Conservation (phyloP, 352 stramenopile species). For the Globisporangium spiculum region DNA sequence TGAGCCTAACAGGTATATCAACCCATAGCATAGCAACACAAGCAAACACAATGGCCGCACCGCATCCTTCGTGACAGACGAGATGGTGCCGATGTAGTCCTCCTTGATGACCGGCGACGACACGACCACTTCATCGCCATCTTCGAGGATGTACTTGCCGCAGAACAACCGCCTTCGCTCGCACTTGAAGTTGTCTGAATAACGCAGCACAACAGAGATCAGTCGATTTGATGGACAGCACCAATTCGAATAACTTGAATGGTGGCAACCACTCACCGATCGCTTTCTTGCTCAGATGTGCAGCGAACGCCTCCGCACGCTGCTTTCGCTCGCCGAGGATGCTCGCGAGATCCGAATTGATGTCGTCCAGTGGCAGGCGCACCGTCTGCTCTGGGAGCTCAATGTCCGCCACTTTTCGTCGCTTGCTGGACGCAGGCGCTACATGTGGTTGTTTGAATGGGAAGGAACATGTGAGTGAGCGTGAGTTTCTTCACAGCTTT, state of each 20-base stretch:
- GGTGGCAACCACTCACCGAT: constrained; percentile 17
- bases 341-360: constrained; percentile 49
- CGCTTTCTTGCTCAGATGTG: constrained; percentile 21
- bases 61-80: constrained; percentile 67
- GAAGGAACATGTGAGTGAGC: not conserved
- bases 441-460: not conserved
- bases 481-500: not conserved
- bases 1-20: not conserved
- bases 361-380: constrained; percentile 52
- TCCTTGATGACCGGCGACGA: constrained; percentile 59
- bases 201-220: not conserved
- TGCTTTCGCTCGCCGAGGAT: constrained; percentile 45
- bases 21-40: not conserved
- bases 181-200: constrained; percentile 37
- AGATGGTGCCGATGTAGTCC: constrained; percentile 77
- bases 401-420: constrained; percentile 36
- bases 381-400: constrained; percentile 42
- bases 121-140: constrained; percentile 76
- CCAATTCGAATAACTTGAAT: not conserved
- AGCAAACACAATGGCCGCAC: constrained; percentile 20
- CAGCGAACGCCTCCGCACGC: constrained; percentile 22
- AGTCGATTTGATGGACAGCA: not conserved
- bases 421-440: constrained; percentile 32
- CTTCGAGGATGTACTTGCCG: constrained; percentile 75
- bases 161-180: constrained; percentile 57